Evolutionary conservation across 192 early-diverging fungal species (phyloP).

Genomic region (Coemansia sp.): DNA sequence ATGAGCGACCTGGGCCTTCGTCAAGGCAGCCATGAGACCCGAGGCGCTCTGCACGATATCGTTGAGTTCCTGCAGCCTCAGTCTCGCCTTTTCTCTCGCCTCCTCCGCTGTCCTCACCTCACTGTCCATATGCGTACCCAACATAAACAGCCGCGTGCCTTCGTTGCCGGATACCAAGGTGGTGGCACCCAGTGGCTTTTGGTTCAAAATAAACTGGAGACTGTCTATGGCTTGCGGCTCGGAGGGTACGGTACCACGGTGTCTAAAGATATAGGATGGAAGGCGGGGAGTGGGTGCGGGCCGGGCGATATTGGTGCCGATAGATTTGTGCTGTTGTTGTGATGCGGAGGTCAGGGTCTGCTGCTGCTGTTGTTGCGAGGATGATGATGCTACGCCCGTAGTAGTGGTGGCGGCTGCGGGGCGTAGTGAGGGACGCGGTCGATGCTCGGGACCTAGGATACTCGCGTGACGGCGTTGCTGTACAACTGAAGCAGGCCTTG

Average conservation of each 20-base stretch:
- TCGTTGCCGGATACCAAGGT: background rate
- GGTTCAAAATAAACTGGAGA: constrained; percentile 27
- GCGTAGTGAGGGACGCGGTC: background rate
- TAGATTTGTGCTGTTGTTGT: background rate
- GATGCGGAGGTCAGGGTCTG: background rate
- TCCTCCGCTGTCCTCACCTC: constrained; percentile 19
- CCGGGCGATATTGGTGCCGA: background rate
- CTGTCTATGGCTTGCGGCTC: constrained; percentile 21
- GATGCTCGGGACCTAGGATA: constrained; percentile 17
- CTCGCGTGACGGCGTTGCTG: constrained; percentile 12
- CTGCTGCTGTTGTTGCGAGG: constrained; percentile 15
- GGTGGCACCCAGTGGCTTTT: constrained; percentile 16
- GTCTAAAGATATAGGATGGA: constrained; percentile 14
- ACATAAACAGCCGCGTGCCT: background rate
- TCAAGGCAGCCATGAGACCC: constrained; percentile 10
- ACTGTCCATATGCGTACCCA: background rate
- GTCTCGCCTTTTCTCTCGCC: constrained; percentile 9
- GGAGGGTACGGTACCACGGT: constrained; percentile 11
- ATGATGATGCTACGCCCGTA: constrained; percentile 3
- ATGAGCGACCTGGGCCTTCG: background rate
- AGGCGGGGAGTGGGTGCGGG: background rate
- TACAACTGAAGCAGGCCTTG: background rate
- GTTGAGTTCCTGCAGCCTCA: constrained; percentile 15
- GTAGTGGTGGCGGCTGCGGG: background rate
- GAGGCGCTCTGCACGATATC: constrained; percentile 19